Evolutionary conservation across 768 basidiomycete genomes (phyloP).

Genomic region (Lactifluus subvellereus): DNA sequence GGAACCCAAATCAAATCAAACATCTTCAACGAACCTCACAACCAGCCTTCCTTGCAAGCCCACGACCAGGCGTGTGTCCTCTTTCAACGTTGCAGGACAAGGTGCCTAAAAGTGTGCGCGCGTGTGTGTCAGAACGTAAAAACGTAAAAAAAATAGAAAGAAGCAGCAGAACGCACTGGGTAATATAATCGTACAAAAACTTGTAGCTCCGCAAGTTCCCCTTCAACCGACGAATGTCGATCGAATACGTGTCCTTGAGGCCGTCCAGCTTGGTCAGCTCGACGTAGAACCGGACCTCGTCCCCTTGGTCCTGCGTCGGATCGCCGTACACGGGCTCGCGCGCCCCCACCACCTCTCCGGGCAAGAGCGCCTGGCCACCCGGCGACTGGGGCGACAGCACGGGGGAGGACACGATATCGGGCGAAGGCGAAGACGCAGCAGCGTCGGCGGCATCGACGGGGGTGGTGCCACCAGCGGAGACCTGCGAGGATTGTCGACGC

Average conservation of each 20-base stretch:
- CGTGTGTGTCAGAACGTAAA: slow-evolving; percentile 9
- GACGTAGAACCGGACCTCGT: slow-evolving; percentile 94
- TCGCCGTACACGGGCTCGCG: slow-evolving; percentile 74
- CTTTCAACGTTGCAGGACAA: slow-evolving; percentile 11
- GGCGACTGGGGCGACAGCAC: slow-evolving; percentile 16
- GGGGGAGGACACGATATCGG: slow-evolving; percentile 24
- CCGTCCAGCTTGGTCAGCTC: slow-evolving; percentile 89
- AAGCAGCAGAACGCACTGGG: slow-evolving; percentile 55
- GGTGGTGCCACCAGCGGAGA: slow-evolving; percentile 34
- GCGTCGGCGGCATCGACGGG: slow-evolving; percentile 7
- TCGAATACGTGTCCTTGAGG: slow-evolving; percentile 82
- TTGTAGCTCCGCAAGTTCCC: slow-evolving; percentile 92
- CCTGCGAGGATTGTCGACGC: slow-evolving; percentile 87
- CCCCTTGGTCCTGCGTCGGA: slow-evolving; percentile 72
- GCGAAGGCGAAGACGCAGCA: slow-evolving; percentile 23
- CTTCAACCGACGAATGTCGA: slow-evolving; percentile 89
- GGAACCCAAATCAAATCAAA: background rate
- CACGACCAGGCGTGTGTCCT: background rate
- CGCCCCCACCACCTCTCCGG: slow-evolving; percentile 31
- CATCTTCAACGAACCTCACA: background rate
- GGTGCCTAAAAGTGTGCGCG: background rate
- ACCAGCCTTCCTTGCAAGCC: background rate
- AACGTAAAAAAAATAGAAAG: slow-evolving; percentile 17
- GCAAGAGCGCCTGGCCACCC: slow-evolving; percentile 21
- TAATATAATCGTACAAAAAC: slow-evolving; percentile 81